Conservation (phyloP, 371 early-diverging fungal genomes). For the Actinomortierella ambigua region DNA sequence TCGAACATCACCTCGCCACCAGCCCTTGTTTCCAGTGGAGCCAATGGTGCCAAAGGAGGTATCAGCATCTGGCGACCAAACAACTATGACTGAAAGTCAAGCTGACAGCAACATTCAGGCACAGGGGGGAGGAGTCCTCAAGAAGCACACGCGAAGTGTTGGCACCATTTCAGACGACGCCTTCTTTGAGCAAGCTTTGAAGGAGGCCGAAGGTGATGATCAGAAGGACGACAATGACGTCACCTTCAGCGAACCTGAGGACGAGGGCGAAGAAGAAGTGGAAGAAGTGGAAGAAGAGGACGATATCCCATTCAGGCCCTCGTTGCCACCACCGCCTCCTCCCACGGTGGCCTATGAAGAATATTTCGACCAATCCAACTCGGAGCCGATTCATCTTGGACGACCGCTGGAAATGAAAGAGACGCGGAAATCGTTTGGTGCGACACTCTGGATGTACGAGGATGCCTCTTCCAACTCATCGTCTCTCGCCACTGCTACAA, state of each 20-base stretch:
- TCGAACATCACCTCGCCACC: constrained; percentile 11
- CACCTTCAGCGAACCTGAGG: constrained; percentile 10
- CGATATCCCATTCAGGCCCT: constrained; percentile 15
- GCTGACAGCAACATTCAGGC: not conserved
- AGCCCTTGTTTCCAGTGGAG: constrained; percentile 15
- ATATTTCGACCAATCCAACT: constrained; percentile 31
- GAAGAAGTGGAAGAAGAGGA: constrained; percentile 13
- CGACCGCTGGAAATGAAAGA: constrained; percentile 39
- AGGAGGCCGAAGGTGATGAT: constrained; percentile 18
- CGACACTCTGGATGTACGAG: constrained; percentile 49
- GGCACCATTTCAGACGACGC: constrained; percentile 45
- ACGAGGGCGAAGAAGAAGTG: constrained; percentile 6
- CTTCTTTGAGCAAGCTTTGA: constrained; percentile 37
- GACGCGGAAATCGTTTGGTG: constrained; percentile 36
- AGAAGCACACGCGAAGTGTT: constrained; percentile 31
- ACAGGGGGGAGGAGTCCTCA: constrained; percentile 3
- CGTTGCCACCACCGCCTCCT: constrained; percentile 27
- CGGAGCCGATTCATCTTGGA: constrained; percentile 42
- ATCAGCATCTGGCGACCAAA: not conserved
- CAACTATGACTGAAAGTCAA: too few relatives aligned
- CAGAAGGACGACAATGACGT: constrained; percentile 1
- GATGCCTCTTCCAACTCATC: not conserved
- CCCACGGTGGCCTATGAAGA: constrained; percentile 36
- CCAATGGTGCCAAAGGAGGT: not conserved
- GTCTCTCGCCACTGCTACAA: not conserved